Conservation (phyloP, 2,329 filamentous ascomycete species). For the Phyllachora maydis region DNA sequence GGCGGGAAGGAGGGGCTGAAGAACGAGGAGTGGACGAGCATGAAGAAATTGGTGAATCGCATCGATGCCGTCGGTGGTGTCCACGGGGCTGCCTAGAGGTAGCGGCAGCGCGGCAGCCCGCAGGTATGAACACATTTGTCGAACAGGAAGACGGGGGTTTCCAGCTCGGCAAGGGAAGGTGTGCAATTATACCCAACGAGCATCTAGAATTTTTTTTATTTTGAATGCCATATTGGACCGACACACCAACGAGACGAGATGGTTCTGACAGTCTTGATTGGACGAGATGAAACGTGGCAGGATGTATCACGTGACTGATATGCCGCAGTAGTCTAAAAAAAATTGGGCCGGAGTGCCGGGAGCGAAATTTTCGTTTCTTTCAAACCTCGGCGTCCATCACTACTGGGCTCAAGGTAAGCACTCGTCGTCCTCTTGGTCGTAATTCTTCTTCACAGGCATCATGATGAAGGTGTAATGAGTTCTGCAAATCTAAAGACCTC, state of each 20-base stretch:
- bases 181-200: background rate
- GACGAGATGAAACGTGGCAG: too few species aligned
- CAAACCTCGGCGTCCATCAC: too few species aligned
- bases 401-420: too few species aligned
- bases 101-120: too few species aligned
- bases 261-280: too few species aligned
- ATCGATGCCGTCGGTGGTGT: conserved; percentile 48
- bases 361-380: too few species aligned
- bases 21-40: conserved; percentile 77
- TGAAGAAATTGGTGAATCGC: conserved; percentile 73
- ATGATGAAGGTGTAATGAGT: conserved; percentile 16
- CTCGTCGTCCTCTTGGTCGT: too few species aligned
- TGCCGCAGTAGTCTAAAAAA: too few species aligned
- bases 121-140: conserved; percentile 20
- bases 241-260: background rate
- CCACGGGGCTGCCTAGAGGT: too few species aligned
- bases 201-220: background rate
- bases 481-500: conserved; percentile 24
- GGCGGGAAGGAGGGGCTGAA: conserved; percentile 70
- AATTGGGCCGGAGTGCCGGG: too few species aligned
- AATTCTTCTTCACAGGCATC: too few species aligned
- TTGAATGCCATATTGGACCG: background rate
- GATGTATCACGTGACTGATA: too few species aligned
- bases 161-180: background rate
- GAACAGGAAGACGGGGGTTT: conserved; percentile 1